Base-by-base conservation (phyloP, 1,284 basidiomycete genomes). In the Naganishia albida region DNA sequence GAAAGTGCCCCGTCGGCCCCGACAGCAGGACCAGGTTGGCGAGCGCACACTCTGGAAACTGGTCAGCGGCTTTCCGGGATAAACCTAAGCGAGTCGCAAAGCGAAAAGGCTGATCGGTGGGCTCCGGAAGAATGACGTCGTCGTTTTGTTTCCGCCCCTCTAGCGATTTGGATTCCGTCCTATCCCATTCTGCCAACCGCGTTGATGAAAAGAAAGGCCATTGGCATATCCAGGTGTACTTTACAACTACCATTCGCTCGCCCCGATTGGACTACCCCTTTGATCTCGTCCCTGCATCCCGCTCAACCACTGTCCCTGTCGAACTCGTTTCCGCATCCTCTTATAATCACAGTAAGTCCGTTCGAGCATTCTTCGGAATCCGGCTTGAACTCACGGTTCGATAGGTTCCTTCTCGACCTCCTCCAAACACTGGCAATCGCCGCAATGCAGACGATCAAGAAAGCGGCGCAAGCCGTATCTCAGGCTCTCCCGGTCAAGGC, bases 401-500 rank as follows among this genome's bases (percentile, higher is more conserved):
- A 3, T 4, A 48, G 10, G 10, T 18, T 20, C n/a, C 23, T 25
- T 6, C 7, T 20, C 20, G n/a, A 7, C n/a, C n/a, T n/a, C 46
- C 2, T 20, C n/a, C 23, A 7, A 23, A 23, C n/a, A 7, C n/a
- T 12, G 10, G 18, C 18, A 12, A 25, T 20, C 18, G 23, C 18
- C 51, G n/a, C 26, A 25, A 60, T 60, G 57, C 34, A 50, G 20
- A 50, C 49, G 1, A 44, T 65, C 48, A 65, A 65, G 63, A 65
- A 65, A 28, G 63, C 55, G 34, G 63, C 63, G 7, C 43, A 65
- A 40, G 55, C 48, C 12, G 63, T 65, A 20, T n/a, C 64, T 12
- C 49, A 65, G 38, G 38, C 64, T 13, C 26, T 65, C 25, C 56
- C 64, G 4, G 34, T 34, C 34, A 34, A 34, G 34, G 10, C 34